A percentile compares a stretch with the other conserved stretches of the same genome.
These are phyloP conservation scores for Teratosphaeria gauchensis DNA, from an alignment of 2,329 filamentous ascomycete genomes.

Conservation along the genomic window DNA sequence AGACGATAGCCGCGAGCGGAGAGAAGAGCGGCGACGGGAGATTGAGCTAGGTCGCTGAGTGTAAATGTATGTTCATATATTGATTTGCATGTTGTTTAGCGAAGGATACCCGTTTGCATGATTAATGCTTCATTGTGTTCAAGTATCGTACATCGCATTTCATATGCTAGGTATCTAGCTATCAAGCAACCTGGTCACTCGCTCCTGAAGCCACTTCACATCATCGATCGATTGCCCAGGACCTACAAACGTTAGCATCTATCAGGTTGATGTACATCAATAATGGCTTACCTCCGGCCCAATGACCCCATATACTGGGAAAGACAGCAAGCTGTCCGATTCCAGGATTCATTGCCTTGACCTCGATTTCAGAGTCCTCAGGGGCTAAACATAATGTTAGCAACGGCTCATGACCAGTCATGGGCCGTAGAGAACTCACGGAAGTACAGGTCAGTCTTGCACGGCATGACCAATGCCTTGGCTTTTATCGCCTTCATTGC, in stretches of 20 bases:
- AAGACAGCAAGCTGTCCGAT: slow-evolving; percentile 42
- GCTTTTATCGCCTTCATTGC: slow-evolving; percentile 63
- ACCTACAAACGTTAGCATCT: slow-evolving; percentile 33
- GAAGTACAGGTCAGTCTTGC: slow-evolving; percentile 71
- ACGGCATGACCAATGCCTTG: slow-evolving; percentile 60
- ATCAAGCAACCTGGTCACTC: neutral
- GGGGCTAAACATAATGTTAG: slow-evolving; percentile 38
- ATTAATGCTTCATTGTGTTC: too few relatives aligned
- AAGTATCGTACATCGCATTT: too few relatives aligned
- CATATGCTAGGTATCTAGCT: neutral
- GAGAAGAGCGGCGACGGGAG: slow-evolving; percentile 27
- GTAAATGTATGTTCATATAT: neutral
- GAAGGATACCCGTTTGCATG: too few relatives aligned
- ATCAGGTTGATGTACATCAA: neutral
- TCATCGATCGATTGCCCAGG: slow-evolving; percentile 64
- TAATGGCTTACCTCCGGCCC: slow-evolving; percentile 37
- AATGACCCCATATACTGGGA: slow-evolving; percentile 52
- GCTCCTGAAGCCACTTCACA: slow-evolving; percentile 60
- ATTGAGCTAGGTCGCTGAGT: slow-evolving; percentile 29
- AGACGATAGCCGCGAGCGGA: slow-evolving; percentile 7
- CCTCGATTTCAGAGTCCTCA: slow-evolving; percentile 68
- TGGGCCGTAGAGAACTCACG: slow-evolving; percentile 35
- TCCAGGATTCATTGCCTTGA: slow-evolving; percentile 50
- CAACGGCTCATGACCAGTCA: neutral
- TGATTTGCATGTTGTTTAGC: too few relatives aligned